A percentile compares a stretch with the other conserved stretches of the same genome.
Conservation (phyloP, 345 rosid genomes). For the Gossypium herbaceum region DNA sequence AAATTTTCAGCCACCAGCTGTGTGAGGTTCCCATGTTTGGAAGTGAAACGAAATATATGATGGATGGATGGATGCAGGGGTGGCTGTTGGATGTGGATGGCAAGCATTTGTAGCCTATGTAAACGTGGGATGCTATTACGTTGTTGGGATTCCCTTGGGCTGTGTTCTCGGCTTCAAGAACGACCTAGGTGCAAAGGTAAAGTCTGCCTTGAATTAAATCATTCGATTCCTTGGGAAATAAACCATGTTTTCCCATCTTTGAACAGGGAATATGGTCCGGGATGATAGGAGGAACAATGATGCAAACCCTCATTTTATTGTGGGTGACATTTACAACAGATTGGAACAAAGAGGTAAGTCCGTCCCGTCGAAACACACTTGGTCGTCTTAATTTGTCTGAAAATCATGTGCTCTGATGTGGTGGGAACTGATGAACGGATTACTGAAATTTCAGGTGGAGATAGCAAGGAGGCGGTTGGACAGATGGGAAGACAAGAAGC, state of each 20-base stretch:
- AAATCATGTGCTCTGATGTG: not conserved
- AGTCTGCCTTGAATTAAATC: not conserved
- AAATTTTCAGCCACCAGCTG: not conserved
- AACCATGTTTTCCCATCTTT: not conserved
- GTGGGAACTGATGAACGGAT: not conserved
- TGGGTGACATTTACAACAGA: constrained; percentile 48
- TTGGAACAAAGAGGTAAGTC: constrained; percentile 51
- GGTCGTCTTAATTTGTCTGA: not conserved
- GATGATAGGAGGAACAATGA: constrained; percentile 56
- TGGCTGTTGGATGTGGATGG: constrained; percentile 87
- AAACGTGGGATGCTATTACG: constrained; percentile 59
- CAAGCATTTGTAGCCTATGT: constrained; percentile 68
- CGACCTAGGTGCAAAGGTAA: constrained; percentile 50
- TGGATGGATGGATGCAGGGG: constrained; percentile 35
- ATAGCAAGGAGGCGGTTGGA: constrained; percentile 50
- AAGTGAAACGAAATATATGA: not conserved
- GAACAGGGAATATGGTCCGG: constrained; percentile 61
- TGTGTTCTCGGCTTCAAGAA: constrained; percentile 58
- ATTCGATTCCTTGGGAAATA: not conserved
- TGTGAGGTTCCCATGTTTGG: not conserved
- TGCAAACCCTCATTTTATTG: constrained; percentile 52
- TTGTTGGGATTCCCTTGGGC: constrained; percentile 54
- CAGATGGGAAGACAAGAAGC: constrained; percentile 60
- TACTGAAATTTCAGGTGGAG: constrained; percentile 48
- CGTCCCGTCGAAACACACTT: not conserved